Evolutionary conservation across 2,329 filamentous ascomycete genomes (phyloP).

Genomic region (Colletotrichum spaethianum): DNA sequence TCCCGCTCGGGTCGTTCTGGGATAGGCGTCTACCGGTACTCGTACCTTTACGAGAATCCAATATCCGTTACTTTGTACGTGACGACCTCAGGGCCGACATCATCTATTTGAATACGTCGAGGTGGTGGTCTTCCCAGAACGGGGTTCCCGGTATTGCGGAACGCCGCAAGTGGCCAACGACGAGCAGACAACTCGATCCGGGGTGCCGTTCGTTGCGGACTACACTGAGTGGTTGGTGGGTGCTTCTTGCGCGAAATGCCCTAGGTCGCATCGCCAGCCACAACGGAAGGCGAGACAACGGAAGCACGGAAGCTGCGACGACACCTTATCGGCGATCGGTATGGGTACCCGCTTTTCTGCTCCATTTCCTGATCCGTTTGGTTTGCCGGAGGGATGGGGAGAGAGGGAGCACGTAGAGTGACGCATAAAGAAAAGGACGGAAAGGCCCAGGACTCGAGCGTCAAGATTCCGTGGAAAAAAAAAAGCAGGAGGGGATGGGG

Average conservation of each 20-base stretch:
- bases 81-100: neutral
- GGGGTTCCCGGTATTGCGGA: neutral
- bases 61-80: neutral
- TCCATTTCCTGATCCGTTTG: neutral
- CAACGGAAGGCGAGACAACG: neutral
- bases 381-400: neutral
- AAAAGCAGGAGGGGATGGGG: neutral
- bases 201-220: conserved; percentile 1
- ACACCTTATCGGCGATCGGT: conserved; percentile 27
- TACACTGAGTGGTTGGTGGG: neutral
- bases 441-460: neutral
- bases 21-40: neutral
- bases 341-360: neutral
- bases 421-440: neutral
- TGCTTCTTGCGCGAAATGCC: neutral
- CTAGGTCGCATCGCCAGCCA: neutral
- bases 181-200: neutral
- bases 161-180: neutral
- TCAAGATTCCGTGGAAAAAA: neutral
- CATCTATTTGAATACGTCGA: neutral
- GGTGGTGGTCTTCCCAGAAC: neutral
- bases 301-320: neutral
- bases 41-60: neutral
- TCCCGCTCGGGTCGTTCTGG: neutral
- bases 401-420: neutral